Evolutionary conservation across 345 rosid species (phyloP).

Genomic region (thale cress (Arabidopsis thaliana)): TAIR10.1 NC_003070.9:7629501-7630000

Average conservation of each 20-base stretch:
- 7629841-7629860: conserved; percentile 12
- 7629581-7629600: conserved; percentile 38
- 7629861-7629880: conserved; percentile 36
- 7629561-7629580: conserved; percentile 33
- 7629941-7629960: background rate
- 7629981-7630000: conserved; percentile 24
- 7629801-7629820: background rate
- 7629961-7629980: background rate
- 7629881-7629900: background rate
- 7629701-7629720: conserved; percentile 2
- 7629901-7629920: conserved; percentile 34
- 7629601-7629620: conserved; percentile 34
- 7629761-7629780: background rate
- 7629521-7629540: conserved; percentile 13
- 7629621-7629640: background rate
- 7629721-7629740: conserved; percentile 22
- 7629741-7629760: background rate
- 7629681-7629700: conserved; percentile 1
- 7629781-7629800: background rate
- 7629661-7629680: conserved; percentile 15
- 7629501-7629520: background rate
- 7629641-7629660: conserved; percentile 1
- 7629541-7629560: conserved; percentile 41
- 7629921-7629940: conserved; percentile 33
- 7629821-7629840: background rate